Percentiles rank a stretch among this genome's conserved stretches.
Conservation (phyloP, 495 filamentous ascomycete genomes). For the Aspergillus homomorphus region DNA sequence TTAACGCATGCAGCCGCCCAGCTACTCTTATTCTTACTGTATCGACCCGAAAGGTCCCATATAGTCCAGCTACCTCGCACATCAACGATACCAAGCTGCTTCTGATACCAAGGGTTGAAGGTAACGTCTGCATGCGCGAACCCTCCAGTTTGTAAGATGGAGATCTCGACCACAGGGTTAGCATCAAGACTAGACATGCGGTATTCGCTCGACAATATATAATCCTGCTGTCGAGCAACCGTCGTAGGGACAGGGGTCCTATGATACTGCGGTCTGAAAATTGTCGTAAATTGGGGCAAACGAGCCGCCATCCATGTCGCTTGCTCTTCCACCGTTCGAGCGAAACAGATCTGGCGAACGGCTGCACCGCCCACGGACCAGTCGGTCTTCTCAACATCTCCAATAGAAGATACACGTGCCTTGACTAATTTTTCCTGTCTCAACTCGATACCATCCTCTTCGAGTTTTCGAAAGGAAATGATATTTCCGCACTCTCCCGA, state of each 20-base stretch:
- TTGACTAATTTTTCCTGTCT: conserved; percentile 13
- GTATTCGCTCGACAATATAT: conserved; percentile 12
- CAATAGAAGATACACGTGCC: conserved; percentile 34
- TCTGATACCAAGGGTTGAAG: conserved; percentile 72
- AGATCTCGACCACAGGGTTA: conserved; percentile 58
- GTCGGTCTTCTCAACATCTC: conserved; percentile 43
- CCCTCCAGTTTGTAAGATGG: conserved; percentile 52
- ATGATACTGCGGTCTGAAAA: conserved; percentile 58
- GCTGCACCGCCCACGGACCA: conserved; percentile 56
- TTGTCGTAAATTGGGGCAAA: conserved; percentile 49
- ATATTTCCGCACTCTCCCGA: conserved; percentile 43
- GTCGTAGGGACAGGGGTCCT: conserved; percentile 27
- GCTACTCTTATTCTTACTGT: conserved; percentile 29
- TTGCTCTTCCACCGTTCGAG: conserved; percentile 44
- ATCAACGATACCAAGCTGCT: conserved; percentile 72
- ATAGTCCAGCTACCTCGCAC: conserved; percentile 69
- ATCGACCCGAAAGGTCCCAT: conserved; percentile 60
- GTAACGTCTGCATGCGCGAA: conserved; percentile 64
- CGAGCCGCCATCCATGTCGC: conserved; percentile 63
- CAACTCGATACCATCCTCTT: conserved; percentile 33
- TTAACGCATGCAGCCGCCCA: conserved; percentile 25
- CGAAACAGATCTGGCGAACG: conserved; percentile 67
- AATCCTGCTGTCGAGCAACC: conserved; percentile 23
- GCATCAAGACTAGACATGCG: conserved; percentile 55
- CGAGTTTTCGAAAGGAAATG: conserved; percentile 38